phyloP scores from a whole-genome alignment of 1,139 yeast genomes.

The Blastobotrys elegans region DNA sequence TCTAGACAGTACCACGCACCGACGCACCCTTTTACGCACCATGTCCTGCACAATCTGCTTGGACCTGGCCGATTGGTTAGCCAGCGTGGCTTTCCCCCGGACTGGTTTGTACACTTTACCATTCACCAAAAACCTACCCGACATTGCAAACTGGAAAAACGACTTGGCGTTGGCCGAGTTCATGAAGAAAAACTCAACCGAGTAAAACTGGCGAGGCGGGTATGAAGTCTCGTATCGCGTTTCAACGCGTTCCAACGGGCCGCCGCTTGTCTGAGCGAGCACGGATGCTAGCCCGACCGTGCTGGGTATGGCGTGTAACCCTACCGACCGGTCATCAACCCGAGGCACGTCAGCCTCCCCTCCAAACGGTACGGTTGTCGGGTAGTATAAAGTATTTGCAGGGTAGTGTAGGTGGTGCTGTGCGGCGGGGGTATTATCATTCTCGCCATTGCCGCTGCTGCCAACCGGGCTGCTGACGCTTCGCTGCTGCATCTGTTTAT shows the following conservation, averaged over 20 bases:
- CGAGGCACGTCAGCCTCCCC: not conserved
- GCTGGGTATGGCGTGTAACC: conserved; percentile 1
- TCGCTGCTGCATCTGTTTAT: conserved; percentile 1
- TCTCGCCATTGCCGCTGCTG: not conserved
- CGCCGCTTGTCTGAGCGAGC: conserved; percentile 62
- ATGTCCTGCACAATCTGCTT: conserved; percentile 33
- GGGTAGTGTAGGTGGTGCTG: not conserved
- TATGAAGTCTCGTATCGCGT: conserved; percentile 25
- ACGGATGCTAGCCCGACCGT: conserved; percentile 46
- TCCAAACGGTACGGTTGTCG: too few species aligned
- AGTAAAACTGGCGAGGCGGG: conserved; percentile 27
- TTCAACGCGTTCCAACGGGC: conserved; percentile 51
- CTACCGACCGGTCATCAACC: conserved; percentile 3
- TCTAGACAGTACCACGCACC: conserved; percentile 38
- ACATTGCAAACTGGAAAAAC: conserved; percentile 52
- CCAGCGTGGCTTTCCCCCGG: conserved; percentile 23
- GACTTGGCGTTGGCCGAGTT: conserved; percentile 49
- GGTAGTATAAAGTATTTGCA: not conserved
- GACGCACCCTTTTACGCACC: conserved; percentile 32
- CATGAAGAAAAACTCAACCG: conserved; percentile 51
- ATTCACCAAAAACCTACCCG: conserved; percentile 57
- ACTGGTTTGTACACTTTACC: conserved; percentile 46
- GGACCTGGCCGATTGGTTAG: not conserved
- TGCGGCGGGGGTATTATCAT: not conserved
- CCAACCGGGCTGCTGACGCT: conserved; percentile 10